Conservation (phyloP, 495 filamentous ascomycete genomes). For the Xylaria curta region DNA sequence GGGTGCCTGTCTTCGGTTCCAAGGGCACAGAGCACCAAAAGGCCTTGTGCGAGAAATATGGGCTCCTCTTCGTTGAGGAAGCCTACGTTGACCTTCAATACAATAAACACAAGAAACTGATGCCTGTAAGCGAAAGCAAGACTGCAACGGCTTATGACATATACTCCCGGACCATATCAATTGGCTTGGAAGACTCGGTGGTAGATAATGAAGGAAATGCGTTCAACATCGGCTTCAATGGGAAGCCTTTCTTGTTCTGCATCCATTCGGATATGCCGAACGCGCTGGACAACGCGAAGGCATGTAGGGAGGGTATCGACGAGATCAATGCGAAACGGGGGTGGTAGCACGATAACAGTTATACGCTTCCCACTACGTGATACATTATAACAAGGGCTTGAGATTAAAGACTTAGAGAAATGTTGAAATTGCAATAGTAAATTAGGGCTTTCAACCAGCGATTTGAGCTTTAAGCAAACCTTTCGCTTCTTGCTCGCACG, state of each 20-base stretch:
- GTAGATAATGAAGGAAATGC: conserved; percentile 51
- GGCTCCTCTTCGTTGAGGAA: conserved; percentile 63
- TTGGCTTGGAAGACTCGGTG: conserved; percentile 52
- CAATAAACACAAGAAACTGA: conserved; percentile 53
- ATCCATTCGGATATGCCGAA: conserved; percentile 58
- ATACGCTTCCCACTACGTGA: no score
- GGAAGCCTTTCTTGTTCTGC: conserved; percentile 57
- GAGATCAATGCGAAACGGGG: conserved; percentile 40
- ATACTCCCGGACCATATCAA: conserved; percentile 49
- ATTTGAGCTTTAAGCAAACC: no score
- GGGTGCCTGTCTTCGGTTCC: conserved; percentile 62
- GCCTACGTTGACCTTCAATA: conserved; percentile 67
- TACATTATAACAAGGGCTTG: no score
- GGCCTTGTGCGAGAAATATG: conserved; percentile 55
- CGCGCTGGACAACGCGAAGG: conserved; percentile 52
- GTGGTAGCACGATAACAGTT: not conserved
- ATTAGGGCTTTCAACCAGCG: no score
- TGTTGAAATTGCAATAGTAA: no score
- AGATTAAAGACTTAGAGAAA: no score
- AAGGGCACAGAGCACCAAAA: conserved; percentile 60
- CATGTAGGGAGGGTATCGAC: conserved; percentile 48
- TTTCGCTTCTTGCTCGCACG: no score
- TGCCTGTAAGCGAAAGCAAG: conserved; percentile 64
- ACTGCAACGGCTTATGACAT: conserved; percentile 55
- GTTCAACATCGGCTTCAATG: conserved; percentile 52